Evolutionary conservation across 2,329 filamentous ascomycete genomes (phyloP).

Genomic region (Coniella vitis): DNA sequence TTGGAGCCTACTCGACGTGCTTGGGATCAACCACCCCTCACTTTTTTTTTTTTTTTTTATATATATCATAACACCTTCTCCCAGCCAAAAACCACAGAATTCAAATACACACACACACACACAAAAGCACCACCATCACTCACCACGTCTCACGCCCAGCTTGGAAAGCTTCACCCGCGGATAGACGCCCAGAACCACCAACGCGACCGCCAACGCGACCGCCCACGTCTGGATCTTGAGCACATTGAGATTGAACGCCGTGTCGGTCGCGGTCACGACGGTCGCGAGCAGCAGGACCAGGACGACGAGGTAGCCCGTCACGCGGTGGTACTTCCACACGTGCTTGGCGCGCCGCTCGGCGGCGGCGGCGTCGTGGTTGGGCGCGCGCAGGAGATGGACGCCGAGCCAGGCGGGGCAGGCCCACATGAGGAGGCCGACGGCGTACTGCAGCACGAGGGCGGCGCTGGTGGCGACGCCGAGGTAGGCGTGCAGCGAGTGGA

Average conservation of each 20-base stretch:
- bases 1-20: too few relatives aligned
- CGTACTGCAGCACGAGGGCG: not conserved
- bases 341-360: constrained; percentile 66
- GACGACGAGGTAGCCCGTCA: constrained; percentile 62
- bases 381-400: constrained; percentile 76
- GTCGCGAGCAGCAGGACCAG: constrained; percentile 67
- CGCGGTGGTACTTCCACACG: constrained; percentile 85
- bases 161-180: constrained; percentile 79
- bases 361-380: constrained; percentile 68
- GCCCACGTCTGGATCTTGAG: constrained; percentile 73
- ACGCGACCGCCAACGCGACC: constrained; percentile 54
- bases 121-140: not conserved
- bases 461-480: constrained; percentile 73
- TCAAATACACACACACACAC: too few relatives aligned
- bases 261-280: constrained; percentile 67
- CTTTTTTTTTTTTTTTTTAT: too few relatives aligned
- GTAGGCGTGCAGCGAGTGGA: constrained; percentile 74
- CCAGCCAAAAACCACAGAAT: too few relatives aligned
- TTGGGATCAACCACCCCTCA: too few relatives aligned
- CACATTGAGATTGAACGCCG: constrained; percentile 62
- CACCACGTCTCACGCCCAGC: constrained; percentile 45
- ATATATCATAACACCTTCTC: too few relatives aligned
- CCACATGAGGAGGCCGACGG: constrained; percentile 61
- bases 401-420: constrained; percentile 61
- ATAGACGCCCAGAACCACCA: constrained; percentile 65